Conservation (phyloP, 345 rosid genomes). For the Odontarrhena argentea region DNA sequence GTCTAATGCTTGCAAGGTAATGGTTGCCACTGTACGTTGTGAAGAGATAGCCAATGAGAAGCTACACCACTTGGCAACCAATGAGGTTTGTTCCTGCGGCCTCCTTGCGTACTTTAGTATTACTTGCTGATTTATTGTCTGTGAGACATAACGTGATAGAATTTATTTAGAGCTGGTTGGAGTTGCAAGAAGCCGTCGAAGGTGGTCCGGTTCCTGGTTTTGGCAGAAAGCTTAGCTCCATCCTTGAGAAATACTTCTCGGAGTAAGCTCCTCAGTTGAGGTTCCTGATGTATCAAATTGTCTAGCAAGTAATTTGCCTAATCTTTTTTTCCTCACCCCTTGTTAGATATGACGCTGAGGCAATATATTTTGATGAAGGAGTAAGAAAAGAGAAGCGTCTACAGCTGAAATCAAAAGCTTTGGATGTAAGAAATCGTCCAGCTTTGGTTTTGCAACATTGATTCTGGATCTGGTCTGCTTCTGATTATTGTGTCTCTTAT, state of each 20-base stretch:
- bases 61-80: constrained; percentile 49
- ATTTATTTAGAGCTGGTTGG: constrained; percentile 62
- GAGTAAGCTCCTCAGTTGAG: constrained; percentile 51
- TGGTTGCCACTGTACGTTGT: constrained; percentile 96
- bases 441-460: constrained; percentile 9
- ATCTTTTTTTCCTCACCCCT: constrained; percentile 29
- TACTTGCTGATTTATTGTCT: constrained; percentile 18
- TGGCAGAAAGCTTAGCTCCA: constrained; percentile 68
- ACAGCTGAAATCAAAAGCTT: constrained; percentile 59
- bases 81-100: constrained; percentile 52
- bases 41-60: constrained; percentile 83
- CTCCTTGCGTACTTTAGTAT: constrained; percentile 4
- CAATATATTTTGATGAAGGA: constrained; percentile 72
- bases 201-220: constrained; percentile 61
- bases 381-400: constrained; percentile 63
- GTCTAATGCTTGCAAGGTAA: constrained; percentile 53
- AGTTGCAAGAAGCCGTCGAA: constrained; percentile 63
- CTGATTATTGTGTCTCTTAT: constrained; percentile 21
- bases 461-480: constrained; percentile 14
- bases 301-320: constrained; percentile 5
- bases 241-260: constrained; percentile 57
- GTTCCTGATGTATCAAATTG: neutral
- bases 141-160: constrained; percentile 17
- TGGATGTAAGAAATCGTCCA: constrained; percentile 55
- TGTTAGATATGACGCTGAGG: constrained; percentile 65